phyloP scores from a whole-genome alignment of 2,329 filamentous ascomycete species.

The Karstenula rhodostoma region DNA sequence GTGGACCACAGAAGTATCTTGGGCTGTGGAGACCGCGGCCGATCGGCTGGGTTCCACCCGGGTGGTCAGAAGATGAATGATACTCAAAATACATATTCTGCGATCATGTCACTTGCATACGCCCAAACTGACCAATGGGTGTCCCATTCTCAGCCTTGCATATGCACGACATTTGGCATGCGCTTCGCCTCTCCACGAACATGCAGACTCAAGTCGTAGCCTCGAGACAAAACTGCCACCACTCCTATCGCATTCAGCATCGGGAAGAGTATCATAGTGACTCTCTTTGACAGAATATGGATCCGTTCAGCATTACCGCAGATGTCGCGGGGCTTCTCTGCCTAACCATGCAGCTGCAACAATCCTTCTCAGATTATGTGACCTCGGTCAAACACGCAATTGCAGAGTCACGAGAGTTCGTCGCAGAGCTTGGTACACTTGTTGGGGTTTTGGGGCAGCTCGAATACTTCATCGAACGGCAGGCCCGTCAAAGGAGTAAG shows the following conservation, averaged over 20 bases:
- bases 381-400: not conserved
- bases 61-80: constrained; percentile 37
- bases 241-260: too few species aligned
- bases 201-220: too few species aligned
- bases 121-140: too few species aligned
- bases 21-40: constrained; percentile 43
- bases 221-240: too few species aligned
- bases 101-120: too few species aligned
- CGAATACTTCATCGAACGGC: constrained; percentile 2
- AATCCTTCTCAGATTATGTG: not conserved
- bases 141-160: too few species aligned
- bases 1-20: constrained; percentile 40
- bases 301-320: not conserved
- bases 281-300: not conserved
- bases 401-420: not conserved
- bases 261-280: too few species aligned
- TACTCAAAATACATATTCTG: not conserved
- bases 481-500: not conserved
- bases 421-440: not conserved
- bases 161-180: too few species aligned
- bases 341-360: not conserved
- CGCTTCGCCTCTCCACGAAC: too few species aligned
- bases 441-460: not conserved
- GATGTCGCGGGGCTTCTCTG: constrained; percentile 4
- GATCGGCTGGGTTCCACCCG: constrained; percentile 40